Conservation (phyloP, 495 filamentous ascomycete genomes). For the Penicillium lagena region DNA sequence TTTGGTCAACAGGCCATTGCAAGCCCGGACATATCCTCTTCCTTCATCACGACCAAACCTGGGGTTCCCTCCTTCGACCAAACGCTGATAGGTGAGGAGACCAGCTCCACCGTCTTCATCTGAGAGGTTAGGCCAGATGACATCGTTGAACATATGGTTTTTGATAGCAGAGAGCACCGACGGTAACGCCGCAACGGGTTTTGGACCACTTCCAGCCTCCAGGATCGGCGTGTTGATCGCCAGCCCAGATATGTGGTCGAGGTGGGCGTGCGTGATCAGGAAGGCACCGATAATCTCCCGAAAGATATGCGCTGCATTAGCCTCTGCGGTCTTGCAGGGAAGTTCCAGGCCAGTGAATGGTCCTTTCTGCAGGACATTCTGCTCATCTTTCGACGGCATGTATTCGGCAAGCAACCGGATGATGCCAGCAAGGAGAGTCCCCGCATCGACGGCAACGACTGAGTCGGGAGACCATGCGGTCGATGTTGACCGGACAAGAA, state of each 20-base stretch:
- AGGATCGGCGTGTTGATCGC: constrained; percentile 87
- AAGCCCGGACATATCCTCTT: constrained; percentile 77
- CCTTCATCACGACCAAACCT: constrained; percentile 68
- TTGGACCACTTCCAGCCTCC: constrained; percentile 64
- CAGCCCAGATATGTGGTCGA: constrained; percentile 88
- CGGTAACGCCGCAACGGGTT: constrained; percentile 76
- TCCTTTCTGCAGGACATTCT: constrained; percentile 29
- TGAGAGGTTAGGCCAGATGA: constrained; percentile 96
- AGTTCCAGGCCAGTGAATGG: constrained; percentile 75
- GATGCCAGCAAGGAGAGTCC: constrained; percentile 81
- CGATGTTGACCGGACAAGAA: constrained; percentile 77
- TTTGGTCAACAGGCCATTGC: constrained; percentile 72
- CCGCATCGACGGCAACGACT: constrained; percentile 84
- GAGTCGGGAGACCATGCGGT: constrained; percentile 74
- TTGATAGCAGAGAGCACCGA: constrained; percentile 84
- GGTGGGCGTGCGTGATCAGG: constrained; percentile 88
- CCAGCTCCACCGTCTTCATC: constrained; percentile 95
- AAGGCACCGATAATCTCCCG: constrained; percentile 75
- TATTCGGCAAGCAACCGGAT: constrained; percentile 57
- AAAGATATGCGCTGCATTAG: constrained; percentile 76
- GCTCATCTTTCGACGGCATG: constrained; percentile 23
- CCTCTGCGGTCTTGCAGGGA: constrained; percentile 50
- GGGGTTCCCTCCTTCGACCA: constrained; percentile 81
- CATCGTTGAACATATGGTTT: constrained; percentile 90
- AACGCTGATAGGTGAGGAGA: constrained; percentile 80